phyloP scores from a whole-genome alignment of 441 rosid genomes.

The Gossypium lobatum region DNA sequence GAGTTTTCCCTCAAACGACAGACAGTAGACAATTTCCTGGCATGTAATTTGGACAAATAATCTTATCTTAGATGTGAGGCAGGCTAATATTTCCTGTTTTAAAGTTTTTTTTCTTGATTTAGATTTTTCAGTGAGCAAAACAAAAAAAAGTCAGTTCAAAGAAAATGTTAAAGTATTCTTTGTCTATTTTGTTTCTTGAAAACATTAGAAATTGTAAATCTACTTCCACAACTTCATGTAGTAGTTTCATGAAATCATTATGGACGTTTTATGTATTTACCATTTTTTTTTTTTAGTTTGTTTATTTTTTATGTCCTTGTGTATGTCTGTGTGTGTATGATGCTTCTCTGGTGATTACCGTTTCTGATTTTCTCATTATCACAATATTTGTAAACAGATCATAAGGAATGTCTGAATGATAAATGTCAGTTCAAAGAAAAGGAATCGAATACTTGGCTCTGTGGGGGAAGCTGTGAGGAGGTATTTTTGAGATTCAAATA shows the following conservation, averaged over 20 bases:
- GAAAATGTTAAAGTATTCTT: not conserved
- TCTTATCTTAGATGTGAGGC: not conserved
- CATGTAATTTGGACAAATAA: not conserved
- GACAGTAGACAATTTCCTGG: slow-evolving; percentile 7
- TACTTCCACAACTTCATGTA: not conserved
- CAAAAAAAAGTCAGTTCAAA: not conserved
- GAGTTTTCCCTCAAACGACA: slow-evolving; percentile 1
- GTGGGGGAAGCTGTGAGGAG: slow-evolving; percentile 65
- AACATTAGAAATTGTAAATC: not conserved
- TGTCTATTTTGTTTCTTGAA: not conserved
- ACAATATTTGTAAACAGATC: slow-evolving; percentile 50
- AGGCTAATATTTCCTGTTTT: not conserved
- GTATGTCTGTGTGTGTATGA: not conserved
- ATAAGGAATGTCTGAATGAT: slow-evolving; percentile 48
- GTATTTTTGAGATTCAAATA: slow-evolving; percentile 30
- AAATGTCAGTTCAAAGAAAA: slow-evolving; percentile 26
- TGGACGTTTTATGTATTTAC: not conserved
- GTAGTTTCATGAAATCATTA: slow-evolving; percentile 4
- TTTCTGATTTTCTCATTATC: slow-evolving; percentile 20
- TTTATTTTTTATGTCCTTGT: not conserved
- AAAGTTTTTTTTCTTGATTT: not conserved
- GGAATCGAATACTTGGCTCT: slow-evolving; percentile 53
- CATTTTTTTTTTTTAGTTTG: not conserved
- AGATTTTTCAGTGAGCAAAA: not conserved
- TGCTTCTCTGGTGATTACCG: slow-evolving; percentile 9